Evolutionary conservation across 1,284 basidiomycete species (phyloP).

Genomic region (Ceratobasidium sp.): DNA sequence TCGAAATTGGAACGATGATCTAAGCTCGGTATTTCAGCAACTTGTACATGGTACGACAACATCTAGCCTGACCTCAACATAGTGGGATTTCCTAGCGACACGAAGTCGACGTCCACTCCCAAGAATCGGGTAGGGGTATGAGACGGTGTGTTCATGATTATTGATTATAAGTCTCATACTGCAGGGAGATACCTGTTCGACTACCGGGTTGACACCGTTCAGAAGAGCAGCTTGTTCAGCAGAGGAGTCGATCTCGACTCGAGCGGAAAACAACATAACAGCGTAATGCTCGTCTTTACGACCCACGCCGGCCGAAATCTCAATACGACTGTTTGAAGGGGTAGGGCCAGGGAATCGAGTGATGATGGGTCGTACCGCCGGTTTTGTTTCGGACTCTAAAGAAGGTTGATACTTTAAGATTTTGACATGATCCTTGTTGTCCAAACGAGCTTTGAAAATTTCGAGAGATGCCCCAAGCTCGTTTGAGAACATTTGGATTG

Average conservation of each 20-base stretch:
- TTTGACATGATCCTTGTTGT: background rate
- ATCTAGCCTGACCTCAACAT: conserved; percentile 19
- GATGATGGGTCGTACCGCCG: background rate
- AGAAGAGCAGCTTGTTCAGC: background rate
- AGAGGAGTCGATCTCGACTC: background rate
- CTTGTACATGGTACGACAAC: background rate
- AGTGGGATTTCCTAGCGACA: conserved; percentile 35
- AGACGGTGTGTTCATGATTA: background rate
- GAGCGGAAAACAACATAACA: conserved; percentile 3
- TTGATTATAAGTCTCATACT: conserved; percentile 3
- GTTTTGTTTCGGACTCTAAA: background rate
- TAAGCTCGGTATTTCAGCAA: background rate
- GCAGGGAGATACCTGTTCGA: conserved; percentile 19
- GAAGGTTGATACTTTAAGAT: background rate
- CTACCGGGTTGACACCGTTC: background rate
- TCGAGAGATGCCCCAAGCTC: background rate
- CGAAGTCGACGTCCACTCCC: conserved; percentile 12
- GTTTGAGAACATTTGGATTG: background rate
- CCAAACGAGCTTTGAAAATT: background rate
- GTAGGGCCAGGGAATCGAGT: background rate
- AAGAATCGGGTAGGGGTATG: conserved; percentile 32
- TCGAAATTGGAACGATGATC: conserved; percentile 14
- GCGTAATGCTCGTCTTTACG: too few relatives aligned
- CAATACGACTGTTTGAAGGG: background rate
- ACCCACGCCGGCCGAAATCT: background rate